Percentiles rank a stretch among this genome's conserved stretches.
phyloP scores from a whole-genome alignment of 163 green algal species.

The Scenedesmus sp. region DNA sequence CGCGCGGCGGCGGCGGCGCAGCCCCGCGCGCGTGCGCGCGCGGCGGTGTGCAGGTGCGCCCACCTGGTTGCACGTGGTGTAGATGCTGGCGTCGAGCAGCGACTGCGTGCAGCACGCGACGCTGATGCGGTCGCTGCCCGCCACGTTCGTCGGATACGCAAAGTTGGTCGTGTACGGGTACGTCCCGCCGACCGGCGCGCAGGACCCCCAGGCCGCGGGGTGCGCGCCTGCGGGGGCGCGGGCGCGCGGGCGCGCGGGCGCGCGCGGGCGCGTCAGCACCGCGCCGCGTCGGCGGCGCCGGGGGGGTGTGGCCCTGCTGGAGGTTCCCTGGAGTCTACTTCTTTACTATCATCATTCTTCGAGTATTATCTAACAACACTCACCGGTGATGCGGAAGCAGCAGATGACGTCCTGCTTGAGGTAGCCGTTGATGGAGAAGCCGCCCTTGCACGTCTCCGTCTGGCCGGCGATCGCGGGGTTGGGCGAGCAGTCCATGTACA shows the following conservation, averaged over 20 bases:
- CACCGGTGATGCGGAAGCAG: not conserved
- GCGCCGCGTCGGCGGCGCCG: too few species aligned
- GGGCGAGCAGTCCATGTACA: conserved; percentile 5
- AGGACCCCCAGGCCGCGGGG: not conserved
- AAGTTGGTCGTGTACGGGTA: not conserved
- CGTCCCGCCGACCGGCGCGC: not conserved
- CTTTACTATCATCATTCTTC: too few species aligned
- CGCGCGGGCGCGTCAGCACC: too few species aligned
- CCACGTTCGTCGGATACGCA: not conserved
- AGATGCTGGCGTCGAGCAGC: not conserved
- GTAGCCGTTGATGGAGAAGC: not conserved
- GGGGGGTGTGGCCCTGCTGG: too few species aligned
- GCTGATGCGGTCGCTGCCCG: not conserved
- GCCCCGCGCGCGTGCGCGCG: too few species aligned
- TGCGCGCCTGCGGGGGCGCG: not conserved
- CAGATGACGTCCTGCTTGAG: not conserved
- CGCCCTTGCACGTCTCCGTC: conserved; percentile 5
- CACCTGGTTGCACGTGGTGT: conserved; percentile 1
- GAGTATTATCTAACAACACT: too few species aligned
- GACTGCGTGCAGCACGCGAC: conserved; percentile 3
- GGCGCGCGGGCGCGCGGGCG: too few species aligned
- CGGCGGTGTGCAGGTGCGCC: too few species aligned
- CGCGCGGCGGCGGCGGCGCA: too few species aligned
- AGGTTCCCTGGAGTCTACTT: too few species aligned
- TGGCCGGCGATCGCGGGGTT: not conserved